Percentiles rank a stretch among this genome's conserved stretches.
phyloP scores from a whole-genome alignment of 148 eudicot species.

The Salicornia ramosissima region DNA sequence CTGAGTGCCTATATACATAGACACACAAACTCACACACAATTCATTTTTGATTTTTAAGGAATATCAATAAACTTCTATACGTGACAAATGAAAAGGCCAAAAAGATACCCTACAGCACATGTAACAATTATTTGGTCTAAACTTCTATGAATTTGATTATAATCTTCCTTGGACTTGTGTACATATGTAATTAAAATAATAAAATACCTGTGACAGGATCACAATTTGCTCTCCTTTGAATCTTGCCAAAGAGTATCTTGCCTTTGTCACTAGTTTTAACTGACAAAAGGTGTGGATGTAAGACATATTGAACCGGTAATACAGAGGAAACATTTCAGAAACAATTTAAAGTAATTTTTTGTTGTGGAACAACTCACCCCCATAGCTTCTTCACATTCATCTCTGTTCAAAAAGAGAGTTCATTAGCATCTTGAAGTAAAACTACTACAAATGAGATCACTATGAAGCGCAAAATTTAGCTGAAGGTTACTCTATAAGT shows the following conservation, averaged over 20 bases:
- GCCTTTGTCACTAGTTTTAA: constrained; percentile 81
- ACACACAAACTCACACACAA: background rate
- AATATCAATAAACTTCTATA: background rate
- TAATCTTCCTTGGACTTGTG: background rate
- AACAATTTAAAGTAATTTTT: background rate
- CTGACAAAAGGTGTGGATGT: constrained; percentile 30
- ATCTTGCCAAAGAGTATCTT: constrained; percentile 74
- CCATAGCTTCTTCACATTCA: constrained; percentile 89
- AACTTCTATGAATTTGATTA: background rate
- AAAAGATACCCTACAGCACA: background rate
- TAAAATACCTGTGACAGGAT: constrained; percentile 72
- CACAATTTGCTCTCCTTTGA: constrained; percentile 87
- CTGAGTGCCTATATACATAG: too few relatives aligned
- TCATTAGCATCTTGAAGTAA: constrained; percentile 12
- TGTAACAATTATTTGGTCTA: background rate
- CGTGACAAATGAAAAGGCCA: background rate
- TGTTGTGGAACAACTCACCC: constrained; percentile 49
- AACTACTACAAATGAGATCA: background rate
- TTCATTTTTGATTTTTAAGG: background rate
- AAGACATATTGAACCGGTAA: background rate
- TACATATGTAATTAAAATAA: constrained; percentile 4
- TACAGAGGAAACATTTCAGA: background rate
- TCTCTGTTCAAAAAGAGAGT: constrained; percentile 42
- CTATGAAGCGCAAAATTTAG: background rate
- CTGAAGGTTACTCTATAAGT: constrained; percentile 68